Conservation (phyloP, 2,329 filamentous ascomycete species). For the Aspergillus sclerotialis region DNA sequence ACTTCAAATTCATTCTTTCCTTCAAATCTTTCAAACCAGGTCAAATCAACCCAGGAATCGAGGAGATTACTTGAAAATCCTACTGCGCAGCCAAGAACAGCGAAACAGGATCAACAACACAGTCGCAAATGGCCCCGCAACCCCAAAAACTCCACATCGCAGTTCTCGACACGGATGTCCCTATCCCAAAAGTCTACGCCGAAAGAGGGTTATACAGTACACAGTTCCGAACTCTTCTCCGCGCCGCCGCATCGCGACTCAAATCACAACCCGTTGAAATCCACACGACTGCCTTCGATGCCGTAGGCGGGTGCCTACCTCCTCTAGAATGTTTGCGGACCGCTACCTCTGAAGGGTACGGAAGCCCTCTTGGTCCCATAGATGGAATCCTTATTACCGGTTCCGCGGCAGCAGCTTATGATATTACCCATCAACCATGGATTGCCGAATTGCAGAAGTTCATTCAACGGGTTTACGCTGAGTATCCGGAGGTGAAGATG, state of each 20-base stretch:
- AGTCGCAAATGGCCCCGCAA: no score
- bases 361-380: constrained; percentile 9
- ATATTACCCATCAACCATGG: constrained; percentile 21
- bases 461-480: constrained; percentile 16
- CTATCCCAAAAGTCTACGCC: constrained; percentile 24
- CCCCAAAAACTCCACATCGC: constrained; percentile 27
- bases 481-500: constrained; percentile 23
- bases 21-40: no score
- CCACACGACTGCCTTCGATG: constrained; percentile 27
- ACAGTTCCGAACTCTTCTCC: constrained; percentile 26
- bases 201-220: constrained; percentile 29
- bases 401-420: constrained; percentile 20
- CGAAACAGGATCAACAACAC: no score
- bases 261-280: constrained; percentile 13
- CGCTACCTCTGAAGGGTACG: neutral
- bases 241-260: constrained; percentile 22
- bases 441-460: constrained; percentile 20
- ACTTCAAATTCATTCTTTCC: no score
- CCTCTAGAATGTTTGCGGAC: constrained; percentile 18
- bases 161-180: constrained; percentile 30
- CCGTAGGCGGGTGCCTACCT: constrained; percentile 22
- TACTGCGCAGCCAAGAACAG: no score
- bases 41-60: no score
- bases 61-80: no score
- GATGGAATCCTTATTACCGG: constrained; percentile 28